Evolutionary conservation across 176 grass and related monocot genomes (phyloP).

Genomic region (Leersia perrieri): DNA sequence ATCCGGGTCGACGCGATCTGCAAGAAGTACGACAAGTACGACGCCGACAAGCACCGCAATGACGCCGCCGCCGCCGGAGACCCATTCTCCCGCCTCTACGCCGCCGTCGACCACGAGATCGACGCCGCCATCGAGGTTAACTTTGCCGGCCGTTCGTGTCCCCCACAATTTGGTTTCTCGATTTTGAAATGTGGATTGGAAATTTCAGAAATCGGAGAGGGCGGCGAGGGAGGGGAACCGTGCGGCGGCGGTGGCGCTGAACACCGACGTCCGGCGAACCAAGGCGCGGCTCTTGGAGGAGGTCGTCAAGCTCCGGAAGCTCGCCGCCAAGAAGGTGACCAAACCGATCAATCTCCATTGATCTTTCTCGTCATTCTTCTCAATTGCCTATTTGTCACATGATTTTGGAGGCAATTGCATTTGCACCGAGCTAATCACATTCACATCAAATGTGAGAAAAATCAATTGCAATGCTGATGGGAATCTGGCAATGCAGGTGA

Average conservation of each 20-base stretch:
- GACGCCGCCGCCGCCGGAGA: conserved; percentile 60
- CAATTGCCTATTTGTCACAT: not conserved
- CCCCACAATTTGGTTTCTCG: not conserved
- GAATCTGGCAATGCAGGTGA: conserved; percentile 40
- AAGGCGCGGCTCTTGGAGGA: conserved; percentile 70
- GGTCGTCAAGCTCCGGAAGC: conserved; percentile 69
- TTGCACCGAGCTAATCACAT: too few relatives aligned
- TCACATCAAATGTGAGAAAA: not conserved
- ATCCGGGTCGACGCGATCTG: conserved; percentile 87
- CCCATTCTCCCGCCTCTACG: conserved; percentile 70
- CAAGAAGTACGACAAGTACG: conserved; percentile 93
- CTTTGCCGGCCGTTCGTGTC: too few relatives aligned
- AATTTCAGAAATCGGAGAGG: conserved; percentile 64
- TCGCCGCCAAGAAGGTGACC: conserved; percentile 66
- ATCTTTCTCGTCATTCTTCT: not conserved
- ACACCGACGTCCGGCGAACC: conserved; percentile 68
- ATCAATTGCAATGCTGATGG: not conserved
- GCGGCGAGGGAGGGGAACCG: conserved; percentile 65
- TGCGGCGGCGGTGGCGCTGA: conserved; percentile 51
- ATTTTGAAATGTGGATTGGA: not conserved
- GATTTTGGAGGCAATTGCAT: not conserved
- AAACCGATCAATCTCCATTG: not conserved
- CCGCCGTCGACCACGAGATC: conserved; percentile 63
- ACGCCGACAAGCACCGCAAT: conserved; percentile 60
- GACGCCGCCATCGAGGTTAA: conserved; percentile 61